These are phyloP conservation scores for Cavenderia fasciculata DNA, from an alignment of 78 protist species.

Conservation along the genomic window DNA sequence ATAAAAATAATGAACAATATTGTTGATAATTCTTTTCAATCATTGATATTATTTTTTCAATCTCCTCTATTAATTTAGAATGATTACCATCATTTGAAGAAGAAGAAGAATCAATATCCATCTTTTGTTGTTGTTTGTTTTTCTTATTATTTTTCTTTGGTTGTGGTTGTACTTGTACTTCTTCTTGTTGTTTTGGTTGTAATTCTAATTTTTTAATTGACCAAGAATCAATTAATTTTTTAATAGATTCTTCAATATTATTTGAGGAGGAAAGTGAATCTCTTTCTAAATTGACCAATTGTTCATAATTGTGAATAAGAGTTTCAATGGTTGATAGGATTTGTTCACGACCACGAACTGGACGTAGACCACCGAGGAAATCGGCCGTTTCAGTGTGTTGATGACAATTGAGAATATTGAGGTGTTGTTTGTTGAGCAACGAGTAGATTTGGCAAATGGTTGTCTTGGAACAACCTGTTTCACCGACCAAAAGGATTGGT, in stretches of 20 bases:
- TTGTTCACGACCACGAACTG: constrained; percentile 91
- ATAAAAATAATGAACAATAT: constrained; percentile 89
- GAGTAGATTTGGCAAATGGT: constrained; percentile 95
- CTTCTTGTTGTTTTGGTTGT: not conserved
- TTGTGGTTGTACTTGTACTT: not conserved
- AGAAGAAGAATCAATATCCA: too few species aligned
- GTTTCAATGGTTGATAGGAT: too few species aligned
- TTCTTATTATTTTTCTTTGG: not conserved
- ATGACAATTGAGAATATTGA: constrained; percentile 97
- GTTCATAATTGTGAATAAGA: not conserved
- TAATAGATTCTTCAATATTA: not conserved
- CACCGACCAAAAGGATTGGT: constrained; percentile 98
- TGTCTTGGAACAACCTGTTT: constrained; percentile 99
- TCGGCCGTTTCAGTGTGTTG: constrained; percentile 99
- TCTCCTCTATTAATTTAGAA: not conserved
- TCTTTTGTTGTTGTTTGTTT: too few species aligned
- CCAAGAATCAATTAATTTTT: not conserved
- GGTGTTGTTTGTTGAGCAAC: constrained; percentile 5
- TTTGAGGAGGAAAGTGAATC: not conserved
- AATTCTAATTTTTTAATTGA: constrained; percentile 15
- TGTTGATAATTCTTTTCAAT: constrained; percentile 34
- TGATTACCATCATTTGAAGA: too few species aligned
- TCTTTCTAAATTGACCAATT: not conserved
- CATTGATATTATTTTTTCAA: not conserved
- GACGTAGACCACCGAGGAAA: constrained; percentile 97